phyloP scores from a whole-genome alignment of 1,284 basidiomycete species.

The Cryptococcus sp. region DNA sequence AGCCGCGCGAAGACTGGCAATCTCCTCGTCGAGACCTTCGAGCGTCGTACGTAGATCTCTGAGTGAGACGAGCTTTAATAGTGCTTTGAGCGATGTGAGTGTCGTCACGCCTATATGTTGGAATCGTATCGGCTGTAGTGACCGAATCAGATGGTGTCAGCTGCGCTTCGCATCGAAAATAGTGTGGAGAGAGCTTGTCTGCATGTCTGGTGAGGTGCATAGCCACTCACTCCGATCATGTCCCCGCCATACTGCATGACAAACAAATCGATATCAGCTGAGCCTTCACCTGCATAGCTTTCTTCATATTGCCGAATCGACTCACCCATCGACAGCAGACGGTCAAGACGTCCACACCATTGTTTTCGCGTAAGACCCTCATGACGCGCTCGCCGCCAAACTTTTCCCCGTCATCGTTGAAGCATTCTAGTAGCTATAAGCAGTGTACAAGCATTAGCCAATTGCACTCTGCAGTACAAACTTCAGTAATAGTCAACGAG shows the following conservation, averaged over 20 bases:
- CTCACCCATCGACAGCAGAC: constrained; percentile 47
- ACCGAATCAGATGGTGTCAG: background rate
- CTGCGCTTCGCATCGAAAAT: background rate
- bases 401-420: constrained; percentile 49
- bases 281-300: too few species aligned
- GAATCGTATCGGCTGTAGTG: constrained; percentile 45
- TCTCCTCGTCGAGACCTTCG: constrained; percentile 40
- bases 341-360: constrained; percentile 44
- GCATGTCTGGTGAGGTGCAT: background rate
- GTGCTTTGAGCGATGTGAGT: constrained; percentile 33
- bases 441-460: too few species aligned
- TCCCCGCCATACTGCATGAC: constrained; percentile 42
- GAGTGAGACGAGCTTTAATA: constrained; percentile 30
- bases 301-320: background rate
- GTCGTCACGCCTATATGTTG: constrained; percentile 46
- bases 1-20: constrained; percentile 29
- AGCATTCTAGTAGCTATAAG: constrained; percentile 40
- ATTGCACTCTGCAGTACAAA: too few species aligned
- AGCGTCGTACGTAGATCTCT: constrained; percentile 38
- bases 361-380: constrained; percentile 33
- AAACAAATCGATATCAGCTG: too few species aligned
- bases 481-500: too few species aligned
- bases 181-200: background rate
- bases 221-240: constrained; percentile 45
- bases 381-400: constrained; percentile 48